Evolutionary conservation across 2,329 filamentous ascomycete species (phyloP).

Genomic region (Uncinocarpus reesii): DNA sequence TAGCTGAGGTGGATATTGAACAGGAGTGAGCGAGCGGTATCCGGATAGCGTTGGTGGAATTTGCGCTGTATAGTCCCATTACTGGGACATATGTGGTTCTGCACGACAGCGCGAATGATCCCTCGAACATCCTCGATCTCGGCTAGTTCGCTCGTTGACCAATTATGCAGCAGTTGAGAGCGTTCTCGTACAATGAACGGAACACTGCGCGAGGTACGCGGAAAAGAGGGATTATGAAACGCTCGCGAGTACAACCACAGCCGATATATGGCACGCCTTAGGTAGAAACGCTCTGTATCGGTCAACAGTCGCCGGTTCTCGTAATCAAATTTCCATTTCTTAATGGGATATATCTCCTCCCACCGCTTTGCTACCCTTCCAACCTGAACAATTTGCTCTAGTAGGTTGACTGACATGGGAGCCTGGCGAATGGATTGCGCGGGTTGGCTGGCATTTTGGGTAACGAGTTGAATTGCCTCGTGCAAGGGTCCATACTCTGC

Average conservation of each 20-base stretch:
- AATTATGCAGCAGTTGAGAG: slow-evolving; percentile 49
- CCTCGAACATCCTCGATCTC: slow-evolving; percentile 50
- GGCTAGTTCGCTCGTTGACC: slow-evolving; percentile 45
- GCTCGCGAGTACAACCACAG: slow-evolving; percentile 51
- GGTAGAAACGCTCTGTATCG: slow-evolving; percentile 39
- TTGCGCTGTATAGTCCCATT: slow-evolving; percentile 51
- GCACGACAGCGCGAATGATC: slow-evolving; percentile 47
- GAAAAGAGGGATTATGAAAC: slow-evolving; percentile 45
- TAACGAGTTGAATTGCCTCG: slow-evolving; percentile 50
- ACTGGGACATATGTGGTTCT: slow-evolving; percentile 50
- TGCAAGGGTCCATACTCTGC: slow-evolving; percentile 48
- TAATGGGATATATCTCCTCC: slow-evolving; percentile 52
- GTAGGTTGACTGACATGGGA: slow-evolving; percentile 45
- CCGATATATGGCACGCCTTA: slow-evolving; percentile 50
- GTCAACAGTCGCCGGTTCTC: slow-evolving; percentile 46
- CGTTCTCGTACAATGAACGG: slow-evolving; percentile 42
- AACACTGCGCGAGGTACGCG: slow-evolving; percentile 42
- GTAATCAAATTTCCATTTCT: slow-evolving; percentile 52
- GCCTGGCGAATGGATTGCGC: slow-evolving; percentile 45
- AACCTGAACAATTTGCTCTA: slow-evolving; percentile 46
- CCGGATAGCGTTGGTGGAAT: slow-evolving; percentile 47
- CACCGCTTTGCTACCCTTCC: slow-evolving; percentile 48
- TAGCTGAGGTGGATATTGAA: slow-evolving; percentile 47
- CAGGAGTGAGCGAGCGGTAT: slow-evolving; percentile 40
- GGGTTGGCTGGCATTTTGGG: slow-evolving; percentile 50